Conservation (phyloP, 2,329 filamentous ascomycete species). For the Teratosphaeria pseudoeucalypti region DNA sequence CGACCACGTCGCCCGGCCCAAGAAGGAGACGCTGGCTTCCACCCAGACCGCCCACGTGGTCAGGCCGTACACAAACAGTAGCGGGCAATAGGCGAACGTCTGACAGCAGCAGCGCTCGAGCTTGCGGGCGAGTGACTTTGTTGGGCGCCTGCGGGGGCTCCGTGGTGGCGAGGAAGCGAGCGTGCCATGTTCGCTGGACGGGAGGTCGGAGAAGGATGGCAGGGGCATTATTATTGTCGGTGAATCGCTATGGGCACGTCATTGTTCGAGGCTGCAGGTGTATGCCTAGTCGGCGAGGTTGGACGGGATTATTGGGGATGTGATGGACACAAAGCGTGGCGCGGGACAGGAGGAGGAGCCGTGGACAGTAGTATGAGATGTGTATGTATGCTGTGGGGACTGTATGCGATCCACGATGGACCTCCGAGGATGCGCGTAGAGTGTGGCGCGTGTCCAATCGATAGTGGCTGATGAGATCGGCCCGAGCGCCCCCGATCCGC, state of each 20-base stretch:
- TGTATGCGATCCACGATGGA: neutral
- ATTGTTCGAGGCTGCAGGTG: neutral
- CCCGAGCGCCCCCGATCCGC: neutral
- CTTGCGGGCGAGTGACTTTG: slow-evolving; percentile 49
- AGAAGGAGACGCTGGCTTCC: slow-evolving; percentile 49
- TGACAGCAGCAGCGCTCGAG: slow-evolving; percentile 78
- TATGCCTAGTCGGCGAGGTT: neutral
- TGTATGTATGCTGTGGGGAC: too few species aligned
- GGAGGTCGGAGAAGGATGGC: slow-evolving; percentile 5
- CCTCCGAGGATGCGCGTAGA: neutral
- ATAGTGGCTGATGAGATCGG: neutral
- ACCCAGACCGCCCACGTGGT: slow-evolving; percentile 95
- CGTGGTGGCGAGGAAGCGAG: slow-evolving; percentile 8
- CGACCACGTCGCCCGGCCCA: slow-evolving; percentile 5
- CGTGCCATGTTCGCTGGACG: slow-evolving; percentile 6
- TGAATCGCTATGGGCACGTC: neutral
- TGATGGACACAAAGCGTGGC: neutral
- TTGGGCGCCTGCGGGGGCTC: slow-evolving; percentile 15
- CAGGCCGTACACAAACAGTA: slow-evolving; percentile 76
- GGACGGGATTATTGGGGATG: neutral
- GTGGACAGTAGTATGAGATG: too few species aligned
- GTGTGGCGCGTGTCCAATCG: neutral
- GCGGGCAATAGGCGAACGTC: slow-evolving; percentile 71
- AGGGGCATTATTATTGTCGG: neutral
- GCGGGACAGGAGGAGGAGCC: too few species aligned